Evolutionary conservation across 129 eudicot genomes (phyloP), one percentile per base, ranked within the genome.

Genomic region (Logfia minima): DNA sequence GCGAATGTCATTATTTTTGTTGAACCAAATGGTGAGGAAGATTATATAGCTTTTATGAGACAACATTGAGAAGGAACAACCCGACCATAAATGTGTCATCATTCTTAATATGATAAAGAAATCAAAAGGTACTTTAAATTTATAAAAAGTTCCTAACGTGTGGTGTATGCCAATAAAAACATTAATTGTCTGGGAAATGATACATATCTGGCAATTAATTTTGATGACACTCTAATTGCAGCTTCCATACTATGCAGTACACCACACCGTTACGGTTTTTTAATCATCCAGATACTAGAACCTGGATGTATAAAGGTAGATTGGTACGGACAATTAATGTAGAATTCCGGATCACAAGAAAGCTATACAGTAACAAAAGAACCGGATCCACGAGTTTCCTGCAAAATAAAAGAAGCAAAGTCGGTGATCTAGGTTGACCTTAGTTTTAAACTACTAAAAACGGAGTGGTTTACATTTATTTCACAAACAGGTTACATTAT

Each of bases 51-150:
- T 48, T 48, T 48, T 3, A 48, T 48, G 66, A 66, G 52, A 76
- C 80, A 76, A 66, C 41, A 52, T 66, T 52, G 55, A 65, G 61
- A 51, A 34, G 22, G 28, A 71, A 71, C 64, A 71, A 28, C 62
- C 19, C 22, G 16, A 23, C 22, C 55, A 48, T 14, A 14, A 48
- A 48, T 14, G 53, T 45, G 53, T 13, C 53, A 43, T 43, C 16
- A 17, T 45, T 45, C 18, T 14, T 11, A 45, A 45, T 45, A 45
- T 2, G 53, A 45, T 45, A 45, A 45, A 45, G 53, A 45, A 2
- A 45, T 45, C 18, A 45, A 43, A 45, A 11, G 5, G 53, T 45
- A 45, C 53, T 45, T 43, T 45, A 2, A 45, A 45, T 45, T 45
- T 45, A 45, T 45, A 11, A 13, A 45, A 45, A 13, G 17, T 45